phyloP scores from a whole-genome alignment of 129 eudicot genomes.

The Centella asiatica region DNA sequence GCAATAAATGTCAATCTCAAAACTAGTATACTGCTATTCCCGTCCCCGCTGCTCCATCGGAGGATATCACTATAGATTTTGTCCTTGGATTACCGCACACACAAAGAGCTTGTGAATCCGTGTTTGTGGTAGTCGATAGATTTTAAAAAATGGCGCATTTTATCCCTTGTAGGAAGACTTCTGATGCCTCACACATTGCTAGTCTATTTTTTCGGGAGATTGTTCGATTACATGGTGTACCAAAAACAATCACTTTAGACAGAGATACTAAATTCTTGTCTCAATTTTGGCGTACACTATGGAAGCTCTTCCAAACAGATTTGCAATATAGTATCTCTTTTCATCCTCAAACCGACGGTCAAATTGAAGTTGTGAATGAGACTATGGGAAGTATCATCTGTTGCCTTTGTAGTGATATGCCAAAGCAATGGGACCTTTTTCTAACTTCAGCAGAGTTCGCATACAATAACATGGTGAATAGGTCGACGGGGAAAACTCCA shows the following conservation, averaged over 20 bases:
- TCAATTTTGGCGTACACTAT: no score
- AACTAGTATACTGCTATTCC: neutral
- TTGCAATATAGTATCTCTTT: no score
- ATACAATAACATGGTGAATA: neutral
- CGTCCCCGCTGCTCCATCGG: neutral
- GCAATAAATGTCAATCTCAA: neutral
- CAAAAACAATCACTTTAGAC: neutral
- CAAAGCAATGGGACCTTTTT: neutral
- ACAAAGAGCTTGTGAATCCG: slow-evolving; percentile 5
- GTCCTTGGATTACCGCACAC: neutral
- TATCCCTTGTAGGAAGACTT: neutral
- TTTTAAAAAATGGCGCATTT: slow-evolving; percentile 3
- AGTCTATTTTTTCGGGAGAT: neutral
- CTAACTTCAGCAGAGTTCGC: neutral
- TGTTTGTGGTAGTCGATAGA: neutral
- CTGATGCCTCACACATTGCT: neutral
- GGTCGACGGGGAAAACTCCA: neutral
- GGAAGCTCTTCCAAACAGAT: no score
- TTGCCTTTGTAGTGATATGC: neutral
- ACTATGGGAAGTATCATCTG: neutral
- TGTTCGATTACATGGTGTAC: neutral
- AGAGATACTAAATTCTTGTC: neutral
- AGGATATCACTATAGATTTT: neutral
- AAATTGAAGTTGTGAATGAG: neutral
- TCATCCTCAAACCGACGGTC: neutral